phyloP scores from a whole-genome alignment of 2,329 filamentous ascomycete genomes.

The Stagonosporopsis vannaccii region DNA sequence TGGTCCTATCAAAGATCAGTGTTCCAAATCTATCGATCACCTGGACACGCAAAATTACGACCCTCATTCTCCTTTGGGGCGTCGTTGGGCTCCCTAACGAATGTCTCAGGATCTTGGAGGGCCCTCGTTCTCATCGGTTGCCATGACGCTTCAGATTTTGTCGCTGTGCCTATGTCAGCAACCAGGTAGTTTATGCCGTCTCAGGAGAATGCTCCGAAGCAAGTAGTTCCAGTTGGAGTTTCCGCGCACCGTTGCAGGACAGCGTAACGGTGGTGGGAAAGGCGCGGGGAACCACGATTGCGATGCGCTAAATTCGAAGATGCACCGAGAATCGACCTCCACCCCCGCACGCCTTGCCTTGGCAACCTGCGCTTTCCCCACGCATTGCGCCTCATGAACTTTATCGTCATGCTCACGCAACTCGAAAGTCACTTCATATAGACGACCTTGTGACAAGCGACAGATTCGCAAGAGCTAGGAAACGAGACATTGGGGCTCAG shows the following conservation, averaged over 20 bases:
- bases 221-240: neutral
- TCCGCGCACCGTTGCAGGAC: neutral
- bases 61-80: no score
- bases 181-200: neutral
- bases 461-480: neutral
- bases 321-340: conserved; percentile 2
- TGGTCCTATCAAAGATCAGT: no score
- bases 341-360: conserved; percentile 12
- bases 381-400: neutral
- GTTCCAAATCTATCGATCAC: no score
- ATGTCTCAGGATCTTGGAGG: neutral
- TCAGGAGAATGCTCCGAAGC: neutral
- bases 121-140: neutral
- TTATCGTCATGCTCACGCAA: neutral
- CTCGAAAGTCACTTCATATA: neutral
- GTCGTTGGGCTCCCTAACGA: no score
- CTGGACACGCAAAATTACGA: no score
- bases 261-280: neutral
- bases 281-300: neutral
- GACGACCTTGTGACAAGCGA: neutral
- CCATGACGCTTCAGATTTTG: neutral
- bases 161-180: neutral
- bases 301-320: neutral
- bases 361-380: conserved; percentile 1
- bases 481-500: neutral